phyloP scores from a whole-genome alignment of 441 rosid species.

The Theobroma grandiflorum region DNA sequence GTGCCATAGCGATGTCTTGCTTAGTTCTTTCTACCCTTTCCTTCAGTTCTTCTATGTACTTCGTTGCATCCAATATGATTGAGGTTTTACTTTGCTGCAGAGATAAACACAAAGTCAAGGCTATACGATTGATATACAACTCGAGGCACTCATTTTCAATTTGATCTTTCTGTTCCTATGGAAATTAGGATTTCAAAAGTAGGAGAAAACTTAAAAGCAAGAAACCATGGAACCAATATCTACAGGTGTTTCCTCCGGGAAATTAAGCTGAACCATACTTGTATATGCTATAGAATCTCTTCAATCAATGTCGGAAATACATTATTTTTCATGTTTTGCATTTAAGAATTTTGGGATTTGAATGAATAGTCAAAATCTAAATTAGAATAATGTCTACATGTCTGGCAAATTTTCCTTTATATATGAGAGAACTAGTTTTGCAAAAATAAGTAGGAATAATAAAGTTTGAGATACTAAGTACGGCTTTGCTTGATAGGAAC shows the following conservation, averaged over 20 bases:
- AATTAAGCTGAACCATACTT: not conserved
- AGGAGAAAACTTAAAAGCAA: not conserved
- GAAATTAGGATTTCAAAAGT: not conserved
- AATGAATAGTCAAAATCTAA: not conserved
- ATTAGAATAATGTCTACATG: too few species aligned
- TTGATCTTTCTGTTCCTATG: not conserved
- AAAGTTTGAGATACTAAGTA: not conserved
- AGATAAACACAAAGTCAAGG: not conserved
- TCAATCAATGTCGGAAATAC: not conserved
- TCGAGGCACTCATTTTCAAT: not conserved
- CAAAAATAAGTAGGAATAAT: not conserved
- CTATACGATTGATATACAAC: not conserved
- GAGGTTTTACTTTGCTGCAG: conserved; percentile 39
- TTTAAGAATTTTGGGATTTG: not conserved
- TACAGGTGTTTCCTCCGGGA: not conserved
- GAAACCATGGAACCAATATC: not conserved
- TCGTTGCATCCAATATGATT: conserved; percentile 42
- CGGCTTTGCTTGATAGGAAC: not conserved
- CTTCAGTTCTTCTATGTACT: conserved; percentile 41
- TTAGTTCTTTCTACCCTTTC: conserved; percentile 37
- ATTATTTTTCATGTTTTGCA: not conserved
- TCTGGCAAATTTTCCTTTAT: too few species aligned
- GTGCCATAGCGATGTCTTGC: conserved; percentile 28
- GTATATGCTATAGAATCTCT: not conserved
- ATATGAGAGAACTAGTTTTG: not conserved